Evolutionary conservation across 257 asterid species (phyloP).

Genomic region (Nicotiana sylvestris): DNA sequence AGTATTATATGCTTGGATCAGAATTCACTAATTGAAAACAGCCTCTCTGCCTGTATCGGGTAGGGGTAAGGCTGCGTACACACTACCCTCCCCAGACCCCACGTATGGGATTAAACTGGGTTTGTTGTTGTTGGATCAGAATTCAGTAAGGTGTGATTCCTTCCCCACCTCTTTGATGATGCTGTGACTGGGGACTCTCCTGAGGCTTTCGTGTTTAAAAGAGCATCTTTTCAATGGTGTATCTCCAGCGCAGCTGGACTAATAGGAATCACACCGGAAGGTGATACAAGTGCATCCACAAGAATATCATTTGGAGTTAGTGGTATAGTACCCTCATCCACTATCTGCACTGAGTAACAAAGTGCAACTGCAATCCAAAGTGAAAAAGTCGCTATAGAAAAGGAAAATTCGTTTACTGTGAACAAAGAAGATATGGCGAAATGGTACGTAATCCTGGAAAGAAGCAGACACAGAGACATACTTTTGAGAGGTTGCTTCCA

Average conservation of each 20-base stretch:
- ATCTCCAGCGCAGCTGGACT: conserved; percentile 45
- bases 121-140: too few relatives aligned
- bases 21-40: too few relatives aligned
- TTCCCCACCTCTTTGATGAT: neutral
- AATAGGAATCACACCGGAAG: conserved; percentile 72
- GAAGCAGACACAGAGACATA: conserved; percentile 17
- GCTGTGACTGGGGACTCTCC: neutral
- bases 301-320: conserved; percentile 65
- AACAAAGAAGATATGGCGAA: neutral
- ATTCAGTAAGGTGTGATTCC: neutral
- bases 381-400: neutral
- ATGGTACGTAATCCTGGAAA: neutral
- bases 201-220: neutral
- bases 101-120: too few relatives aligned
- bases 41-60: too few relatives aligned
- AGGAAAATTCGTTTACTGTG: neutral
- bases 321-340: conserved; percentile 76
- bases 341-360: conserved; percentile 69
- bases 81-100: too few relatives aligned
- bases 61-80: too few relatives aligned
- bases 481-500: conserved; percentile 87
- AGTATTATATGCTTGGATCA: neutral
- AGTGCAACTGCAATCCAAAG: conserved; percentile 56
- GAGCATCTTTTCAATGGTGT: conserved; percentile 16
- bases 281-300: conserved; percentile 69